These are phyloP conservation scores for Tardiomyces digboiensis DNA, from an alignment of 1,139 yeast species.

Conservation along the genomic window DNA sequence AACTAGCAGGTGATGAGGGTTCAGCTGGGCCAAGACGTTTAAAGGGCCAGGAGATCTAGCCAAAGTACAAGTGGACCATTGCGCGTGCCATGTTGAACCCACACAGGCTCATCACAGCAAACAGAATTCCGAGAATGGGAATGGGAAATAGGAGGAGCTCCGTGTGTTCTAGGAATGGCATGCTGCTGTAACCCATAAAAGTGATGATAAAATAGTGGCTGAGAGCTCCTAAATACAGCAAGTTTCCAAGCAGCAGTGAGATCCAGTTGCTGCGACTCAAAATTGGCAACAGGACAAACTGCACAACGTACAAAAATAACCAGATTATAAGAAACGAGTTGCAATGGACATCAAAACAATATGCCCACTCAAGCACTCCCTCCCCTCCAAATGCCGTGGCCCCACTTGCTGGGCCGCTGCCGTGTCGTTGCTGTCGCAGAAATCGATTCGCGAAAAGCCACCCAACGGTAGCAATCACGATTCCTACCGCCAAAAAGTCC, in stretches of 20 bases:
- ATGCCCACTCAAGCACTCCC: constrained; percentile 80
- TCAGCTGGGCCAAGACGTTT: no score
- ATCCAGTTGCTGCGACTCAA: constrained; percentile 55
- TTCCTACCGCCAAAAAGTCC: constrained; percentile 69
- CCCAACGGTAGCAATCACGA: constrained; percentile 55
- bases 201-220: constrained; percentile 72
- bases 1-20: no score
- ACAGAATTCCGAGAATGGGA: constrained; percentile 46
- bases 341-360: constrained; percentile 90
- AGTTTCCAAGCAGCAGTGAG: constrained; percentile 63
- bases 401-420: constrained; percentile 14
- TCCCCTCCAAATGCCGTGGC: constrained; percentile 34
- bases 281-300: constrained; percentile 67
- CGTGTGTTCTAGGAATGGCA: constrained; percentile 66
- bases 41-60: no score
- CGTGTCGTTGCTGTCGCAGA: constrained; percentile 31
- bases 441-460: constrained; percentile 66
- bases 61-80: constrained; percentile 61
- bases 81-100: constrained; percentile 65
- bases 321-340: constrained; percentile 77
- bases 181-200: constrained; percentile 78
- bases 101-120: constrained; percentile 44
- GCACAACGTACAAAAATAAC: constrained; percentile 67
- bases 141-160: constrained; percentile 47
- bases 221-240: constrained; percentile 62